Evolutionary conservation across 2,329 filamentous ascomycete species (phyloP), one percentile per base, ranked within the genome.

Genomic region (Diplodia sapinea): DNA sequence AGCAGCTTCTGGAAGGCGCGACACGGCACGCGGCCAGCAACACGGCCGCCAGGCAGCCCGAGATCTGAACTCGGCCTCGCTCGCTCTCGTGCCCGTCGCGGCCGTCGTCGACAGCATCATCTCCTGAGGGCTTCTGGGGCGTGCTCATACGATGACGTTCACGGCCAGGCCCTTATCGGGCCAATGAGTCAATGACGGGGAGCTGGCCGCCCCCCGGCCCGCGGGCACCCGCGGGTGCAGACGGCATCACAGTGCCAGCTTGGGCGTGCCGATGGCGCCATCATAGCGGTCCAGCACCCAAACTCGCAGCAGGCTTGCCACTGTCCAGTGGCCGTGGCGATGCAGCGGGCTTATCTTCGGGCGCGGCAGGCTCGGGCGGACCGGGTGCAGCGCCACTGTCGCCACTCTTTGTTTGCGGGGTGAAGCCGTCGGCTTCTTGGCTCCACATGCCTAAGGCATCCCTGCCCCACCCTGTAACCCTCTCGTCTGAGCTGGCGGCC

Each of bases 1-100:
- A 51, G 63, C 52, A 66, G 49, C 63, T 57, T 66, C 51, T 66
- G 63, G 63, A 66, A 66, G 52, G 38, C 26, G 52, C 63, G 63
- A 49, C 36, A 11, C 43, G 12, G 63, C 51, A 26, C 38, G 29
- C 36, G 43, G 38, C 29, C 55, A 59, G 5, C 38, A 31, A 43
- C 23, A 43, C 56, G 29, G 50, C 50, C 12, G 26, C 8, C 20
- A 20, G 17, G n/a, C 13, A 23, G 17, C 26, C 9, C 26, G 26
- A 26, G 26, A 12, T 47, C 29, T 29, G 33, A 40, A 31, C 12
- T 26, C 26, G 26, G 26, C 5, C 36, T 15, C 13, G 23, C 56
- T 43, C 40, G 1, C 43, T 11, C 40, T n/a, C 40, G 11, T 33
- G n/a, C 6, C 29, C 36, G 9, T 12, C 2, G 36, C 36, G 1